phyloP scores from a whole-genome alignment of 306 rosid genomes.

The Pachyrhizus erosus region DNA sequence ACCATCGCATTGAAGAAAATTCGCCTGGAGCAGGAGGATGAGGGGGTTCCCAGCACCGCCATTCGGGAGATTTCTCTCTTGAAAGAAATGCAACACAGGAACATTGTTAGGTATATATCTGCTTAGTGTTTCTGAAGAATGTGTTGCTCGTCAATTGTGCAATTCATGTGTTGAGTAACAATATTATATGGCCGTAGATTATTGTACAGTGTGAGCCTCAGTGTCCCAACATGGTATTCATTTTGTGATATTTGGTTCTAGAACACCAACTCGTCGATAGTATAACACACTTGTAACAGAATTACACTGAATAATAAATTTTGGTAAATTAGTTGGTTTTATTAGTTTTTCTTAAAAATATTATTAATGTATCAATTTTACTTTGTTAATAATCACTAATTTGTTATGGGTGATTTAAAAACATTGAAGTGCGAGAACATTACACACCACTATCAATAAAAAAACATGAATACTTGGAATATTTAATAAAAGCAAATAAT shows the following conservation, averaged over 20 bases:
- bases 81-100: conserved; percentile 91
- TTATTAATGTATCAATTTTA: no score
- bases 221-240: neutral
- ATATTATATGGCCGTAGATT: neutral
- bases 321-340: no score
- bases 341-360: no score
- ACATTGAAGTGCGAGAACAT: no score
- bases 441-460: no score
- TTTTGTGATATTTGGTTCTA: conserved; percentile 16
- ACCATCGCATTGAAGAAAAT: conserved; percentile 88
- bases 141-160: neutral
- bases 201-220: neutral
- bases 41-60: conserved; percentile 92
- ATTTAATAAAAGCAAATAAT: no score
- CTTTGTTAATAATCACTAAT: no score
- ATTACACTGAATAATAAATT: no score
- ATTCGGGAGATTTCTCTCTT: conserved; percentile 86
- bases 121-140: neutral
- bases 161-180: conserved; percentile 27
- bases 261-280: no score
- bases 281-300: no score
- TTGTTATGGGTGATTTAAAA: no score
- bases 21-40: conserved; percentile 93
- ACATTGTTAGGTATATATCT: conserved; percentile 80
- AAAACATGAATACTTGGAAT: no score